Base-by-base conservation (phyloP, 2,329 filamentous ascomycete genomes). In the Xylaria sp. region DNA sequence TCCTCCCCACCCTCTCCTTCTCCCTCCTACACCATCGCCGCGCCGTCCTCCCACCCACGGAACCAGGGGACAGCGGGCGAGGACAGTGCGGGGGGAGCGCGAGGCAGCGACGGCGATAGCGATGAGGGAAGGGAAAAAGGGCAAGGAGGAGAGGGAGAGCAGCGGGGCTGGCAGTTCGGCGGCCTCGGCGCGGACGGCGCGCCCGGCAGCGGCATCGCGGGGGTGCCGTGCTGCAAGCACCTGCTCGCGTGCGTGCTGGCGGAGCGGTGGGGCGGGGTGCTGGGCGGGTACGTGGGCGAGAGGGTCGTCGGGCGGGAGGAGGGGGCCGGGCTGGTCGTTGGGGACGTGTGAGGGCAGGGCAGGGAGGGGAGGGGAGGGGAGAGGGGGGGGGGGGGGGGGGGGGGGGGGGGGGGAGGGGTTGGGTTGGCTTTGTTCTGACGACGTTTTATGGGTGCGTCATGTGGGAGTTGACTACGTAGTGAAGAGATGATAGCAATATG, bases 191-290 rank as follows among this genome's bases (percentile, higher is more conserved):
- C 72, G 2, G 74, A 77, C 51, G 68, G 71, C 1, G 39, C 54
- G 5, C 62, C 58, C 2, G 66, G 60, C 6, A 64, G 63, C 2
- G 66, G 66, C 2, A 63, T 57, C 1, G 67, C 60, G 3, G 67
- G 72, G 37, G 74, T 81, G 53, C 82, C 85, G 63, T 90, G 73
- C 50, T 99, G 93, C 71, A 97, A 97, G 74, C 93, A 99, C 72
- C 72, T 97, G 4, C 80, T 97, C 16, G 93, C 93, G 1, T 95
- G 90, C 70, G 73, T 93, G 39, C 71, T 97, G 50, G 87, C 80
- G 5, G 87, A 91, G 69, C 77, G 79, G 43, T 92, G 90, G 76
- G 69, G 68, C 0, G 70, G 59, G 2, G 70, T 86, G 22, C 80
- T 94, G 61, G 80, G 78, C 4, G 65, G 65, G 1, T 83, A 82